Base-by-base conservation (phyloP, 768 basidiomycete genomes). In the Psilocybe sp. region DNA sequence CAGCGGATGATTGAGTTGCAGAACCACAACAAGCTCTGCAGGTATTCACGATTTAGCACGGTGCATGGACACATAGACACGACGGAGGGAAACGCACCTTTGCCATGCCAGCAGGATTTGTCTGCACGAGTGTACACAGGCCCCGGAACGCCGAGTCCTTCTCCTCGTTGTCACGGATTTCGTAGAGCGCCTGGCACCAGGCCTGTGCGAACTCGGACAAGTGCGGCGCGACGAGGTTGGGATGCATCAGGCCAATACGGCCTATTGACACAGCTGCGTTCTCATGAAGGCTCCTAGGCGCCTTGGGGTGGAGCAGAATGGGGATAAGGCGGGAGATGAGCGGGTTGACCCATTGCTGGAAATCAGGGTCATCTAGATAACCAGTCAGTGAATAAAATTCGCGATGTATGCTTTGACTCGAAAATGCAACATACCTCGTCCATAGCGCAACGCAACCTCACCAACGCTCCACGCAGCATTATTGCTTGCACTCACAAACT, bases 401-500 rank as follows among this genome's bases (percentile, higher is more conserved):
- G 4, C 23, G 1, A 20, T 18, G 34, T 7, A 46, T 49, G 40
- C 13, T 41, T 36, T 37, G 23, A 8, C 3, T 12, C 7, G 45
- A 42, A 28, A 4, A 58, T 46, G 46, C 47, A 12, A 64, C 79
- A 49, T 63, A 89, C 90, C 87, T 56, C 82, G 76, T 46, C 92
- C 90, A 64, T 91, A 94, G 41, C 93, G 90, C 54, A 99, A 71
- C 7, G 97, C 92, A 31, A 99, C 92, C 69, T 99, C 97, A 39
- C 97, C 97, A 23, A 97, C 94, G n/a, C 93, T 94, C 97, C 97
- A 99, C 1, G 96, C 96, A 9, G 97, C 97, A 64, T 99, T 99
- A 69, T 99, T 99, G 66, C 92, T 95, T 5, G 96, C 97, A 57
- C 92, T 95, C 54, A 98, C 84, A 62, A 94, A 93, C 67, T 98